A percentile compares a stretch with the other conserved stretches of the same genome.
These are phyloP conservation scores for Pochonia chlamydosporia DNA, from an alignment of 2,329 filamentous ascomycete species.

Conservation along the genomic window DNA sequence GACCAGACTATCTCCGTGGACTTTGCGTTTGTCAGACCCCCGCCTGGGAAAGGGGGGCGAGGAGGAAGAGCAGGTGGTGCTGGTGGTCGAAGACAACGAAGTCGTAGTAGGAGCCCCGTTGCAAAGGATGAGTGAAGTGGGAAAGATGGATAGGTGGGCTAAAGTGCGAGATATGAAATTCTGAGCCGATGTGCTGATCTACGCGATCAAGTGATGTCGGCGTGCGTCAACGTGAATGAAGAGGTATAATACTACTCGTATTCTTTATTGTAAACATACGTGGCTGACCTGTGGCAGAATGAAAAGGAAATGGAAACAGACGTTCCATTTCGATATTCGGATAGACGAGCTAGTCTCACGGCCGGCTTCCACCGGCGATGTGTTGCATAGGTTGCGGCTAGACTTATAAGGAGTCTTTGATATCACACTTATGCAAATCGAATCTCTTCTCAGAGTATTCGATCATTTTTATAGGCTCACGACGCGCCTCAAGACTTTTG, in stretches of 20 bases:
- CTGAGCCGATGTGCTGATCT: slow-evolving; percentile 9
- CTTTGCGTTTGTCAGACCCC: slow-evolving; percentile 79
- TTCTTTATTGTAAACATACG: no score
- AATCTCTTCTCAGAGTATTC: background rate
- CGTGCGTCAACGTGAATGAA: background rate
- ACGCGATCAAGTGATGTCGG: slow-evolving; percentile 9
- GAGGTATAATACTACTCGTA: no score
- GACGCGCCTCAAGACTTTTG: no score
- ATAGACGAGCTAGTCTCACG: background rate
- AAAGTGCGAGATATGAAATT: background rate
- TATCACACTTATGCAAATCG: background rate
- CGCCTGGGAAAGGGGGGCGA: slow-evolving; percentile 46
- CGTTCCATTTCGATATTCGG: background rate
- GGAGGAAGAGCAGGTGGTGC: slow-evolving; percentile 29
- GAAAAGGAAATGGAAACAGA: background rate
- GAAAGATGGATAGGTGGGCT: slow-evolving; percentile 11
- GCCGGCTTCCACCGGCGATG: no score
- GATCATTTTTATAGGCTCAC: background rate
- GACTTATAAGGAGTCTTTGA: background rate
- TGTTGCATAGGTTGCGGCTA: background rate
- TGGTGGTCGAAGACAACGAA: slow-evolving; percentile 33
- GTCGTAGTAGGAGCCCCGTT: slow-evolving; percentile 44
- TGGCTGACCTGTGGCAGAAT: background rate
- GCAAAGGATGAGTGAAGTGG: slow-evolving; percentile 26
- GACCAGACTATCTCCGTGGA: slow-evolving; percentile 78